A percentile compares a stretch with the other conserved stretches of the same genome.
phyloP scores from a whole-genome alignment of 176 grass and related monocot species.

The Phoenix roebelenii region DNA sequence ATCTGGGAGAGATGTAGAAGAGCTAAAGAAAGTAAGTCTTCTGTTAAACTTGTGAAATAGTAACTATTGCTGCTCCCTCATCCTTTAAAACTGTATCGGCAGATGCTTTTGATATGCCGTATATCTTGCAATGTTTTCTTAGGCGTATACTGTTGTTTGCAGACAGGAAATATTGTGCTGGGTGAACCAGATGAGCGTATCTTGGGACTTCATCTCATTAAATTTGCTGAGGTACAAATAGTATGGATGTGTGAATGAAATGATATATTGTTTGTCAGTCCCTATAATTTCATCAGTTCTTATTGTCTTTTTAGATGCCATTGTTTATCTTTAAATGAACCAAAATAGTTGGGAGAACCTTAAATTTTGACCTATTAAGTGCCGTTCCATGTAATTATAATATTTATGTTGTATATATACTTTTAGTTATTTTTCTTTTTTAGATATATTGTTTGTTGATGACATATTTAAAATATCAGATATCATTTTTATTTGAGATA shows the following conservation, averaged over 20 bases:
- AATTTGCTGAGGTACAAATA: slow-evolving; percentile 67
- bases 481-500: too few relatives aligned
- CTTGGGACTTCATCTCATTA: slow-evolving; percentile 77
- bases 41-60: slow-evolving; percentile 8
- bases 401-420: too few relatives aligned
- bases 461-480: too few relatives aligned
- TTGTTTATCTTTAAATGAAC: too few relatives aligned
- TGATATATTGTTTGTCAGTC: background rate
- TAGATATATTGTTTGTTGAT: too few relatives aligned
- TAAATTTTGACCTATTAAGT: too few relatives aligned
- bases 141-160: slow-evolving; percentile 16
- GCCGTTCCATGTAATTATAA: too few relatives aligned
- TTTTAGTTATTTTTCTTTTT: too few relatives aligned
- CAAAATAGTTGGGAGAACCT: too few relatives aligned
- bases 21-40: slow-evolving; percentile 55
- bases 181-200: slow-evolving; percentile 65
- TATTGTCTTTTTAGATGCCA: background rate
- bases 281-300: background rate
- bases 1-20: slow-evolving; percentile 71
- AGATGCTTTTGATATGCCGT: too few relatives aligned
- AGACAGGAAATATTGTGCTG: slow-evolving; percentile 57
- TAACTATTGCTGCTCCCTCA: too few relatives aligned
- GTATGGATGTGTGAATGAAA: background rate
- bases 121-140: background rate
- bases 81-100: too few relatives aligned